A percentile compares a stretch with the other conserved stretches of the same genome.
Evolutionary conservation across 192 early-diverging fungal genomes (phyloP).

Genomic region (Gonapodya prolifera): DNA sequence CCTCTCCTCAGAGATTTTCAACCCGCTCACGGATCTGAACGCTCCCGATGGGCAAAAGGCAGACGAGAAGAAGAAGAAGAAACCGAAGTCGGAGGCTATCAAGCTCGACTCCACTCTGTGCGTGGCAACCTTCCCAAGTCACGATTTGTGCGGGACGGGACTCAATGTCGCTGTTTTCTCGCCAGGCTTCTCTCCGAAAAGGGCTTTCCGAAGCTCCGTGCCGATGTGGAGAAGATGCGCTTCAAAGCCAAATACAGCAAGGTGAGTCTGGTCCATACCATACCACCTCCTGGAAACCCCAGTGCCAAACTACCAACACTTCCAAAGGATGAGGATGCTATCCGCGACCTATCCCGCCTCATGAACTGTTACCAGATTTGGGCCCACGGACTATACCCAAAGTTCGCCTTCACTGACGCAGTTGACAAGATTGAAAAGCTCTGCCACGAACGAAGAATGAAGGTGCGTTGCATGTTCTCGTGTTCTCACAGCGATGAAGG

Average conservation of each 20-base stretch:
- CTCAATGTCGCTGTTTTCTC: background rate
- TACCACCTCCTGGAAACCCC: background rate
- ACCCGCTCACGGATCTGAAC: background rate
- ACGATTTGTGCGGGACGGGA: background rate
- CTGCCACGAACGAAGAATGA: conserved; percentile 16
- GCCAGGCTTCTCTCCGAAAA: conserved; percentile 15
- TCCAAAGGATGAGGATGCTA: conserved; percentile 4
- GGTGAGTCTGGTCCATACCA: background rate
- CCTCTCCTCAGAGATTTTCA: background rate
- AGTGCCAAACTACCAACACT: background rate
- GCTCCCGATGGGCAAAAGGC: background rate
- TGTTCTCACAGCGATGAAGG: no score
- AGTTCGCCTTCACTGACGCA: conserved; percentile 19
- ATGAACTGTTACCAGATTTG: conserved; percentile 26
- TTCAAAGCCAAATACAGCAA: conserved; percentile 23
- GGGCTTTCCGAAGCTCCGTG: conserved; percentile 16
- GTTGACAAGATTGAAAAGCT: conserved; percentile 20
- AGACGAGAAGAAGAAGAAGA: background rate
- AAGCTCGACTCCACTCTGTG: background rate
- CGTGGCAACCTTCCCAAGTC: background rate
- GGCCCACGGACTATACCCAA: conserved; percentile 23
- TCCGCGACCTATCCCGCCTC: conserved; percentile 18
- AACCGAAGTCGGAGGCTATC: background rate
- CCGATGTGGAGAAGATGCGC: conserved; percentile 7
- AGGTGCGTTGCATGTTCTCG: conserved; percentile 16